Evolutionary conservation across 2,329 filamentous ascomycete genomes (phyloP).

Genomic region (Coniochaeta sp.): DNA sequence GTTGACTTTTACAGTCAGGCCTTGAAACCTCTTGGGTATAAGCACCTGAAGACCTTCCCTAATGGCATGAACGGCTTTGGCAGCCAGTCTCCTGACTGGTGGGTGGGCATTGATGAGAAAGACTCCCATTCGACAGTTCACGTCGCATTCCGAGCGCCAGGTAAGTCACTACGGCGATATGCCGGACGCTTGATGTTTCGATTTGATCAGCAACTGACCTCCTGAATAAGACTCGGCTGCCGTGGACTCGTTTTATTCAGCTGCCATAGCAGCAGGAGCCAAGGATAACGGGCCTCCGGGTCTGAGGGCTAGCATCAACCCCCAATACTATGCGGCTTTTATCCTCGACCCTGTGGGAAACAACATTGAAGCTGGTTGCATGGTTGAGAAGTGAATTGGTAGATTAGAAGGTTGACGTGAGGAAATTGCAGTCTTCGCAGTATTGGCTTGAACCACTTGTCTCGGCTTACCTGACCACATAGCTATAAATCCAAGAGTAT

Average conservation of each 20-base stretch:
- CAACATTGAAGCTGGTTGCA: constrained; percentile 39
- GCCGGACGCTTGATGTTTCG: background rate
- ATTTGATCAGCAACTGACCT: constrained; percentile 22
- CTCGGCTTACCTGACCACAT: background rate
- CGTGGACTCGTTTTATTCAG: constrained; percentile 36
- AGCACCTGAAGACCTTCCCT: constrained; percentile 17
- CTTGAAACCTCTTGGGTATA: constrained; percentile 28
- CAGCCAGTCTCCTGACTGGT: constrained; percentile 21
- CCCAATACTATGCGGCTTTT: constrained; percentile 42
- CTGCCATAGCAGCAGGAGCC: constrained; percentile 32
- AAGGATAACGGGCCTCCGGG: constrained; percentile 43
- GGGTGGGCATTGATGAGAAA: constrained; percentile 17
- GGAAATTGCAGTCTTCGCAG: background rate
- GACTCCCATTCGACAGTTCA: background rate
- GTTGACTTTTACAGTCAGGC: constrained; percentile 25
- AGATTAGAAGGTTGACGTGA: background rate
- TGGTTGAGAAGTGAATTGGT: background rate
- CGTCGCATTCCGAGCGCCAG: background rate
- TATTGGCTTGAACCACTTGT: background rate
- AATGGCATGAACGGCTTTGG: constrained; percentile 20
- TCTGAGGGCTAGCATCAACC: constrained; percentile 31
- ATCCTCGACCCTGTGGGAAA: constrained; percentile 42
- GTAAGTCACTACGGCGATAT: background rate
- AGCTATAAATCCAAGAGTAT: too few relatives aligned
- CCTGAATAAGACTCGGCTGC: constrained; percentile 2